Evolutionary conservation across 2,329 filamentous ascomycete species (phyloP), one percentile per base, ranked within the genome.

Genomic region (Colletotrichum costaricense): DNA sequence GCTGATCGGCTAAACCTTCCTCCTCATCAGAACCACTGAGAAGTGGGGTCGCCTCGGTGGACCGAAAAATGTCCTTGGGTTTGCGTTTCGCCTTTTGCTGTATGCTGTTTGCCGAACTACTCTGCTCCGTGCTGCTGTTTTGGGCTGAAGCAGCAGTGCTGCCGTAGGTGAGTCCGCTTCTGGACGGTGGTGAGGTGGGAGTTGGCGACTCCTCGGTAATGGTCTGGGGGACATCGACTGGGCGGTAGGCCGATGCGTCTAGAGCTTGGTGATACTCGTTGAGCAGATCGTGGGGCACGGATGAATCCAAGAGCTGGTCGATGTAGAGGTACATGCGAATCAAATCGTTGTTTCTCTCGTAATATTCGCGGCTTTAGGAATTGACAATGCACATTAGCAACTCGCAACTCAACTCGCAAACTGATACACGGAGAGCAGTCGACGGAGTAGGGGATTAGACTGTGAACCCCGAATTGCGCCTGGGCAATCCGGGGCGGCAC

Each of bases 261-360:
- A 91, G 85, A 75, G 93, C 86, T 75, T 92, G 81, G 46, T 83
- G 92, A 82, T 98, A 98, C 82, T 98, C 95, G 79, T 97, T 95
- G 71, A 98, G 91, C 57, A 98, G 87, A 78, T 96, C 93, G 79
- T 97, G 95, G 2, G 95, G 95, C n/a, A 98, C 90, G 35, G 94
- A 95, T 9, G 95, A 98, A 83, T 98, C 95, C 74, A 98, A 88
- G 69, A 98, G 87, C 65, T 93, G 91, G 83, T 98, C 96, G 78
- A 98, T 98, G 81, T 97, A 98, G 75, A 97, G 88, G 81, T 98
- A 98, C 81, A 97, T 93, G 81, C 97, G 94, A 72, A 98, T 91
- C 56, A 98, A 87, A 77, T 92, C 92, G 83, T 98, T 98, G 80
- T 92, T 96, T 56, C 94, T 91, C 85, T 97, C 93, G 80, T 98